Conservation (phyloP, 1,284 basidiomycete species). For the Apiotrichum mycotoxinovorans region DNA sequence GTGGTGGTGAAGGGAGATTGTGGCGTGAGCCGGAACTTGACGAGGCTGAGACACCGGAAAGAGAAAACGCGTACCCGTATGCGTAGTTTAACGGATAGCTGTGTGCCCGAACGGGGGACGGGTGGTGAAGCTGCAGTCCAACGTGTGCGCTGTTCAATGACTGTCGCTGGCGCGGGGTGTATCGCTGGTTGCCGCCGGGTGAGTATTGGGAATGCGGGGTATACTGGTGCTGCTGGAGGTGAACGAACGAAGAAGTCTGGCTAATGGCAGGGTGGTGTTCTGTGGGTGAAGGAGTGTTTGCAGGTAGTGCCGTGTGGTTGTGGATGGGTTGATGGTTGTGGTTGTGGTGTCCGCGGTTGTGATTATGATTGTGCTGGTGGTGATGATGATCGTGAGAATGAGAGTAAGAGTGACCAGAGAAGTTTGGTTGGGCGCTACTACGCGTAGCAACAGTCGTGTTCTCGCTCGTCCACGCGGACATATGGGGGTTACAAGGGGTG, state of each 20-base stretch:
- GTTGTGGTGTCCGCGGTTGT: background rate
- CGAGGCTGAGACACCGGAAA: conserved; percentile 1
- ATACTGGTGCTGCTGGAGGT: background rate
- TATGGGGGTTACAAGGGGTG: too few species aligned
- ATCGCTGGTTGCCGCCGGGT: background rate
- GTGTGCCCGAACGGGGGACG: conserved; percentile 23
- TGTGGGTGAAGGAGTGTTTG: background rate
- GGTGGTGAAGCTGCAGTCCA: conserved; percentile 14
- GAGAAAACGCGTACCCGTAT: background rate
- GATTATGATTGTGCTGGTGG: background rate
- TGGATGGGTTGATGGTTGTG: background rate
- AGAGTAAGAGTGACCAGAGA: background rate
- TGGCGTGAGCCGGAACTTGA: background rate
- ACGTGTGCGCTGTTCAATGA: background rate
- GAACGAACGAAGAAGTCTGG: background rate
- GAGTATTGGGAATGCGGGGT: background rate
- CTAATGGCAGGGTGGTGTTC: background rate
- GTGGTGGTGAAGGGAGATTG: conserved; percentile 20
- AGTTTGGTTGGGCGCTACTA: background rate
- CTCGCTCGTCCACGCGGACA: too few species aligned
- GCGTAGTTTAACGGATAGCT: conserved; percentile 11
- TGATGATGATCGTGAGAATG: background rate
- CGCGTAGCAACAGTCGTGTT: too few species aligned
- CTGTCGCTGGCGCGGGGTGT: background rate
- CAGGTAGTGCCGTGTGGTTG: background rate